Conservation (phyloP, 1,284 basidiomycete genomes). For the Puccinia novopanici region DNA sequence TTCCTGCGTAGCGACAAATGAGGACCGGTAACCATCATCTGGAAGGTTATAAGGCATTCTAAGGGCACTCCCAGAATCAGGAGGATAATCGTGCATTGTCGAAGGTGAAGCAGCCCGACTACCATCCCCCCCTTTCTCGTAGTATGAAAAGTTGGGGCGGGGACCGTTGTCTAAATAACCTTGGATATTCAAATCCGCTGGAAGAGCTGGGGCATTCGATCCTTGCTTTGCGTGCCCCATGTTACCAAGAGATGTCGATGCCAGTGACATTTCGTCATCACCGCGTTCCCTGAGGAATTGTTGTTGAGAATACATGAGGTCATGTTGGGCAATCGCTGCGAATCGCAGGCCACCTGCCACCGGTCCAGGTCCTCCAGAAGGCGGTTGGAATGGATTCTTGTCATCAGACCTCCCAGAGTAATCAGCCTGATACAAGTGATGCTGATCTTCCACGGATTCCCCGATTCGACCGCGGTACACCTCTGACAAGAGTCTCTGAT, state of each 20-base stretch:
- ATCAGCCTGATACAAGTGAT: not conserved
- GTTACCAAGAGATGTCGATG: slow-evolving; percentile 47
- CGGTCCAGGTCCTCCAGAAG: slow-evolving; percentile 71
- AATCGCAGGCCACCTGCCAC: slow-evolving; percentile 61
- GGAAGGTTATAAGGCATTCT: slow-evolving; percentile 9
- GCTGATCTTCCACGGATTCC: slow-evolving; percentile 56
- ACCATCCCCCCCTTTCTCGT: not conserved
- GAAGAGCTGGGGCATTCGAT: not conserved
- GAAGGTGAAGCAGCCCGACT: slow-evolving; percentile 14
- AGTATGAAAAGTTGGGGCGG: not conserved
- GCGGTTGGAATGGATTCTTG: slow-evolving; percentile 65
- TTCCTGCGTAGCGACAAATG: not conserved
- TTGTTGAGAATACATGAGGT: slow-evolving; percentile 55
- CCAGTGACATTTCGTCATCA: slow-evolving; percentile 55
- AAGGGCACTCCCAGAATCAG: slow-evolving; percentile 1
- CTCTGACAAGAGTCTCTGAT: slow-evolving; percentile 73
- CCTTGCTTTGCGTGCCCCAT: slow-evolving; percentile 3
- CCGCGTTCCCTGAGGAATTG: slow-evolving; percentile 57
- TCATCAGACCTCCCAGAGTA: slow-evolving; percentile 72
- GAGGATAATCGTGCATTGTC: slow-evolving; percentile 35
- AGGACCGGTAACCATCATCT: not conserved
- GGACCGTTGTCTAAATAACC: slow-evolving; percentile 37
- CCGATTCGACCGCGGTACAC: slow-evolving; percentile 53
- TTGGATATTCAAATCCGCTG: slow-evolving; percentile 25
- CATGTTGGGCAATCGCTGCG: slow-evolving; percentile 59